These are phyloP conservation scores for Gynochthodes officinalis DNA, from an alignment of 257 asterid genomes.

Conservation along the genomic window DNA sequence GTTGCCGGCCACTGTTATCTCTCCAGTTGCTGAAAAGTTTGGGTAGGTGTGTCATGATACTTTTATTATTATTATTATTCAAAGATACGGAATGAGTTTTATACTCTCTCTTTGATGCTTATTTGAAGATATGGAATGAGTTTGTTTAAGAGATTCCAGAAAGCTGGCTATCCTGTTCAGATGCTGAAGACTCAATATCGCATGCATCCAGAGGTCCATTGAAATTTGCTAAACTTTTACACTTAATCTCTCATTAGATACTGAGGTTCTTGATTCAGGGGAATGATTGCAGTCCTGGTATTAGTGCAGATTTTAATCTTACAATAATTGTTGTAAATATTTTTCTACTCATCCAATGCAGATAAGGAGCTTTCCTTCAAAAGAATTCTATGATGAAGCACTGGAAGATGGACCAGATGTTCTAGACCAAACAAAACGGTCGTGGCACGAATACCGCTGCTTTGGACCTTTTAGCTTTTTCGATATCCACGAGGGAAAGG, in stretches of 20 bases:
- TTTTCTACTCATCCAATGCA: slow-evolving; percentile 32
- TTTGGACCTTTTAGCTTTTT: slow-evolving; percentile 97
- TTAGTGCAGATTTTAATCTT: neutral
- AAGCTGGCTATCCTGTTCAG: slow-evolving; percentile 94
- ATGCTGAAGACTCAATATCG: slow-evolving; percentile 99
- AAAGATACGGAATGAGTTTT: slow-evolving; percentile 82
- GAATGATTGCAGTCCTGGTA: neutral
- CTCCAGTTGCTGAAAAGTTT: slow-evolving; percentile 62
- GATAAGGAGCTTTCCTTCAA: slow-evolving; percentile 96
- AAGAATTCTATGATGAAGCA: slow-evolving; percentile 75
- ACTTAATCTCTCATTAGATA: neutral
- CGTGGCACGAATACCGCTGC: slow-evolving; percentile 78
- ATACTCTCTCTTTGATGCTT: slow-evolving; percentile 8
- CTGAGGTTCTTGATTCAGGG: neutral
- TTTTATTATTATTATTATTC: slow-evolving; percentile 8
- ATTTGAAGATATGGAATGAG: slow-evolving; percentile 71
- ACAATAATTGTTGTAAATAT: neutral
- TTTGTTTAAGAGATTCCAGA: slow-evolving; percentile 84
- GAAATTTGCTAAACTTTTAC: neutral
- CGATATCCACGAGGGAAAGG: slow-evolving; percentile 77
- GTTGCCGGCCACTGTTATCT: slow-evolving; percentile 94
- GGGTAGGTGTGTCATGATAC: slow-evolving; percentile 48
- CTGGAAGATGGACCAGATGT: slow-evolving; percentile 90
- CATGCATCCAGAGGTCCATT: slow-evolving; percentile 91
- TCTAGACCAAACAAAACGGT: slow-evolving; percentile 55